Evolutionary conservation across 306 rosid species (phyloP), one percentile per base, ranked within the genome.

Genomic region (Quercus engelmannii): DNA sequence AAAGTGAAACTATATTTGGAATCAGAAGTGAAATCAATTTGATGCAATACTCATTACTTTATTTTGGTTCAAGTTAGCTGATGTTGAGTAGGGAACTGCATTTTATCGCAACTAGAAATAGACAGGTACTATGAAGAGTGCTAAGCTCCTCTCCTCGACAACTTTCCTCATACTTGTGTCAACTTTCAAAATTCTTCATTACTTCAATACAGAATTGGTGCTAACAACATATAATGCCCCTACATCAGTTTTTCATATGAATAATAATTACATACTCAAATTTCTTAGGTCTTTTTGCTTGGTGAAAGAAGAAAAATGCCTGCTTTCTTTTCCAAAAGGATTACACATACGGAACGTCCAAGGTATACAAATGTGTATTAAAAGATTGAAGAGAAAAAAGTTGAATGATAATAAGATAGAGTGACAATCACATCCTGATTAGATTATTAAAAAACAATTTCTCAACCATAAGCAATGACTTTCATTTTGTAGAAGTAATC

Each of bases 401-500:
- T 65, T 17, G 13, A 19, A 17, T 17, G 23, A 65, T 65, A 10
- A 65, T 6, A 31, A 65, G 14, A 65, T 31, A 17, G 25, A 31
- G 46, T 15, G 23, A 65, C 10, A 65, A 31, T 20, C 23, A 65
- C 49, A 62, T 26, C 46, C 19, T 9, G 25, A 19, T 65, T 31
- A 35, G 33, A 67, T 4, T 3, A 35, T 13, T 13, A 4, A 62
- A 30, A 28, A 28, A 1, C 11, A 63, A 14, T 7, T 49, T 49
- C 54, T 49, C 17, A 15, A 64, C n/a, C 41, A 17, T 64, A 30
- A 30, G 4, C 41, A 64, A 5, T 5, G 41, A 12, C 5, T 49
- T 30, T 28, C 21, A 0, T 28, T 31, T 64, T 15, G 75, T 73
- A 64, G 58, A 81, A 65, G 75, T 70, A 70, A 84, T 72, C 30